Evolutionary conservation across 768 basidiomycete genomes (phyloP), one percentile per base, ranked within the genome.

Genomic region (Hypholoma sublateritium): DNA sequence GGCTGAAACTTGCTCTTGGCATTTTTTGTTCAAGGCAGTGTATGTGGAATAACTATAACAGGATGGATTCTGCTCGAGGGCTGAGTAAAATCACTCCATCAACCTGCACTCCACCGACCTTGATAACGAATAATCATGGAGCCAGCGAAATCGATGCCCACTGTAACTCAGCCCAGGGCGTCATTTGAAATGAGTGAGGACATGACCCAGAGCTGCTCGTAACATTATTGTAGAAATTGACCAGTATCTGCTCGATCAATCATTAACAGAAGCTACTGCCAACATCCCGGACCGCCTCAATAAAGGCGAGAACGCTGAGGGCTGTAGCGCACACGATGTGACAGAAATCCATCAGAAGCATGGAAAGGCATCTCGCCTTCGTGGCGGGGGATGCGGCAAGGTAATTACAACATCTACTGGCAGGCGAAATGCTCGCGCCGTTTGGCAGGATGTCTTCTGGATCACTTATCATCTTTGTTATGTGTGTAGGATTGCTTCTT

Each of bases 401-500:
- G 43, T 22, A 49, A 34, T 19, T 28, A n/a, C 16, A 47, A 16
- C 16, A 24, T 6, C 16, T 25, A 4, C 25, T 14, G 22, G 11
- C 17, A 17, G 8, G 9, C 16, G 19, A 44, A 44, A n/a, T 44
- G 28, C 28, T 32, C 28, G 28, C 28, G 28, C 28, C 28, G 28
- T 32, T 9, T 32, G 28, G 28, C 28, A 32, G 5, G 28, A 7
- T 32, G 28, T 32, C 28, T 32, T 32, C 28, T 32, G 9, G 28
- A 32, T 32, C 28, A 9, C 28, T 32, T 32, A 32, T 32, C 28
- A 32, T 32, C n/a, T 32, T 1, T 32, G 28, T 32, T 13, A 16
- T 47, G 16, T 12, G 16, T 39, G 32, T 11, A 60, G 59, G 53
- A 49, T 19, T 60, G 56, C 35, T 63, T 55, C 52, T 43, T 59